phyloP scores from a whole-genome alignment of 768 basidiomycete species.

The Rhizopogon salebrosus region DNA sequence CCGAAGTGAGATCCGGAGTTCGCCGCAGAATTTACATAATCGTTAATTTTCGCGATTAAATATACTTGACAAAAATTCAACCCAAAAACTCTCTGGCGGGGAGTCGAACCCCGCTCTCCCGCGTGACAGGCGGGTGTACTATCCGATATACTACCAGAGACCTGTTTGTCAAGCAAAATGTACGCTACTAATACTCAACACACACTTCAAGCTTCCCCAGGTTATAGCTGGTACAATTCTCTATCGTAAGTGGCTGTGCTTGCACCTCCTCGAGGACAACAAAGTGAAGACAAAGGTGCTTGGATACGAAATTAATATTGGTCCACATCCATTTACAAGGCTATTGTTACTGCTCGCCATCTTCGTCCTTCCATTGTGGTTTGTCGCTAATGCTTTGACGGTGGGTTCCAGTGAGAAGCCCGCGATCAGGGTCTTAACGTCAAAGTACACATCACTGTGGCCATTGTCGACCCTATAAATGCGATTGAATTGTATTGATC shows the following conservation, averaged over 20 bases:
- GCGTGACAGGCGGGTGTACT: constrained; percentile 50
- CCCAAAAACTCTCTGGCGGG: constrained; percentile 35
- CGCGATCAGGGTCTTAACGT: neutral
- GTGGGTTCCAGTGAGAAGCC: neutral
- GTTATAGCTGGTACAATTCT: neutral
- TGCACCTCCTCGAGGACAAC: no score
- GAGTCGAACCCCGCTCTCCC: constrained; percentile 42
- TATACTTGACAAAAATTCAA: no score
- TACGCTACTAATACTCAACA: no score
- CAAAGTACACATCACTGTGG: neutral
- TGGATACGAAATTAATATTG: neutral
- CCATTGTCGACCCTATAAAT: neutral
- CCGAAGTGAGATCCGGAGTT: no score
- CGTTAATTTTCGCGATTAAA: no score
- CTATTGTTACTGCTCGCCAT: neutral
- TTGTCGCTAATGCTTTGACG: neutral
- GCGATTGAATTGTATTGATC: neutral
- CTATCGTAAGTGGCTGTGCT: no score
- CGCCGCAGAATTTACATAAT: no score
- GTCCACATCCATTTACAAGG: neutral
- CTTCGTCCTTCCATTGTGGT: neutral
- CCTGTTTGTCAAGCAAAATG: neutral
- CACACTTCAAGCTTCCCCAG: no score
- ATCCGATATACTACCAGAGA: constrained; percentile 49
- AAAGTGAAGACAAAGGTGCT: no score